Base-by-base conservation (phyloP, 306 rosid species). In the Herpetospermum pedunculosum region DNA sequence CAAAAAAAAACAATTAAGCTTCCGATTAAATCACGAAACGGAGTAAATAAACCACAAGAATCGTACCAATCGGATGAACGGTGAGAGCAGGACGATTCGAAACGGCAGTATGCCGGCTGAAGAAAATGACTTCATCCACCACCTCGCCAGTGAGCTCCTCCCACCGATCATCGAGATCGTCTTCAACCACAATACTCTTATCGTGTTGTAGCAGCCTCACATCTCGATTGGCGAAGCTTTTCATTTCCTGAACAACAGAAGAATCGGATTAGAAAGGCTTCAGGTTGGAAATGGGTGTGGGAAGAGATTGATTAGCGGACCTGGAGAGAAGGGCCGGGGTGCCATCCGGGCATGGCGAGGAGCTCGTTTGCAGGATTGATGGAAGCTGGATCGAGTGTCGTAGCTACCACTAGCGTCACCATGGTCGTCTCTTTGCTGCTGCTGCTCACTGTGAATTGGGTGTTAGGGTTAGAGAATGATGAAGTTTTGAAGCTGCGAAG, bases 81-180 rank as follows among this genome's bases (percentile, higher is more conserved):
- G 99, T 94, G 23, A 94, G 96, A 0, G 97, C 92, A 7, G 96
- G 99, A 19, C 96, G 92, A 80, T 88, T 94, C 44, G 99, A 91
- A 68, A 64, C 92, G 47, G 99, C 97, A 48, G 92, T 85, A 73
- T 94, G 99, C 30, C 85, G 87, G 84, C 97, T 91, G 47, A 94
- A 63, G 86, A 94, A 89, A 75, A 94, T 88, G 55, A 91, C 76
- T 76, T 94, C 97, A 32, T 88, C 80, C 23, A 94, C 87, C 40
- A 79, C 85, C 69, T 89, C 99, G 23, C 96, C 91, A 18, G 90
- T 87, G 44, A 81, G 83, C 1, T 85, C 80, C 79, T 84, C 91
- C 99, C 96, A 94, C 26, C 97, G 90, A 74, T 21, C 75, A 54
- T 91, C 96, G 76, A 91, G 73, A 67, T 84, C 78, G 29, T 94